Evolutionary conservation across 345 rosid genomes (phyloP), one percentile per base, ranked within the genome.

Genomic region (Eucalyptus cloeziana): DNA sequence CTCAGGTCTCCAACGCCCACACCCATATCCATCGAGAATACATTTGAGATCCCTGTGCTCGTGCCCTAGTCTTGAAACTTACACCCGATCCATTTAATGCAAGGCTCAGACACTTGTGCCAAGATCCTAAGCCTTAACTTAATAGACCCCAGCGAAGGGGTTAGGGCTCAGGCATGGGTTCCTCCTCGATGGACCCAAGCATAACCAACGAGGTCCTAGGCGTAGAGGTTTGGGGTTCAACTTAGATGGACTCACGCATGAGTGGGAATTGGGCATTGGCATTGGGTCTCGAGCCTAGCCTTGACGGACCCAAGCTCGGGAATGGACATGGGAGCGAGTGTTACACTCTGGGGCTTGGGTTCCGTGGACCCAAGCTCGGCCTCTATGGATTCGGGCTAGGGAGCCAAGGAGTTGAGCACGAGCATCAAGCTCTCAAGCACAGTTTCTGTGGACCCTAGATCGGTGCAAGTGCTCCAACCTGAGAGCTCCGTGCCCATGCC

Each of bases 231-330:
- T 27, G 10, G n/a, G 67, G n/a, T 58, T 25, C 4, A 0, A 27
- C 67, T 0, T 25, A 3, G 67, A 25, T 27, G n/a, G n/a, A 12
- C 14, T 58, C 1, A 4, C 2, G 7, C 3, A 25, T 0, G 4
- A 58, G 14, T 25, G 67, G 67, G 67, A 58, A 25, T 12, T 8
- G n/a, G 67, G 67, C n/a, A 25, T 0, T 58, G 1, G 14, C 64
- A 25, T 25, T 27, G n/a, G 67, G 67, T 58, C n/a, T 58, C 1
- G 3, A 25, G 67, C 2, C 2, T 27, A 12, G 13, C n/a, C 7
- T 58, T 12, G 0, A 25, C 0, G 15, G 15, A 25, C 13, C 2
- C 67, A 58, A 12, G 67, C n/a, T 58, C 0, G 7, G 14, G 14
- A 52, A 52, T 52, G 10, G 0, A 52, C 25, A 52, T 8, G 58